phyloP scores from a whole-genome alignment of 2,329 filamentous ascomycete species.

The Chaetomium strumarium region DNA sequence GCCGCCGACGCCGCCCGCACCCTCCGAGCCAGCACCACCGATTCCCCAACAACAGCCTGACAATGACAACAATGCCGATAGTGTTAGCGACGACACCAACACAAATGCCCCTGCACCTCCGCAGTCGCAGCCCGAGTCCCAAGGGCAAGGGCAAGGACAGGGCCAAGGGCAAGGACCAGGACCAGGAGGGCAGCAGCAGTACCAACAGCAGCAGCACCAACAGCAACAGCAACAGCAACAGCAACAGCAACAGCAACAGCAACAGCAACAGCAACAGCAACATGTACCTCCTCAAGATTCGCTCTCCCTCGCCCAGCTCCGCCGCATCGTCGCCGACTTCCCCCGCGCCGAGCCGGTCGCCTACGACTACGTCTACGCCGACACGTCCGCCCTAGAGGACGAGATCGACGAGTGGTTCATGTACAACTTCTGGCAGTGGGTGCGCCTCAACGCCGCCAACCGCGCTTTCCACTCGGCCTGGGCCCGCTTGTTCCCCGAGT shows the following conservation, averaged over 20 bases:
- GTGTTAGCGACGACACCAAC: not conserved
- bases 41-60: conserved; percentile 16
- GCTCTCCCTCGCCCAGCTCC: conserved; percentile 67
- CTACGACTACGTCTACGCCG: conserved; percentile 82
- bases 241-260: not conserved
- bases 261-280: conserved; percentile 3
- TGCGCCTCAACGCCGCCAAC: conserved; percentile 69
- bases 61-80: conserved; percentile 1
- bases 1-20: conserved; percentile 26
- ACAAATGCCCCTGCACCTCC: not conserved
- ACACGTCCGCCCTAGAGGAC: conserved; percentile 68
- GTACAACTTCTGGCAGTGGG: conserved; percentile 81
- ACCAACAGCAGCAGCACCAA: not conserved
- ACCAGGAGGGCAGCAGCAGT: no score
- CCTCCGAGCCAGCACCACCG: conserved; percentile 15
- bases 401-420: conserved; percentile 98
- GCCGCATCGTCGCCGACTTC: conserved; percentile 67
- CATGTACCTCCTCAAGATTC: conserved; percentile 53
- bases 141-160: not conserved
- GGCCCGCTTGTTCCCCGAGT: conserved; percentile 52
- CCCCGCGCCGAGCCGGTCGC: conserved; percentile 60
- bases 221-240: conserved; percentile 2
- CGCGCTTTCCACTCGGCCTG: conserved; percentile 65
- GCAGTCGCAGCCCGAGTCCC: not conserved
- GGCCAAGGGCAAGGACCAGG: not conserved